Conservation (phyloP, 768 basidiomycete species). For the Candolleomyces aberdarensis region DNA sequence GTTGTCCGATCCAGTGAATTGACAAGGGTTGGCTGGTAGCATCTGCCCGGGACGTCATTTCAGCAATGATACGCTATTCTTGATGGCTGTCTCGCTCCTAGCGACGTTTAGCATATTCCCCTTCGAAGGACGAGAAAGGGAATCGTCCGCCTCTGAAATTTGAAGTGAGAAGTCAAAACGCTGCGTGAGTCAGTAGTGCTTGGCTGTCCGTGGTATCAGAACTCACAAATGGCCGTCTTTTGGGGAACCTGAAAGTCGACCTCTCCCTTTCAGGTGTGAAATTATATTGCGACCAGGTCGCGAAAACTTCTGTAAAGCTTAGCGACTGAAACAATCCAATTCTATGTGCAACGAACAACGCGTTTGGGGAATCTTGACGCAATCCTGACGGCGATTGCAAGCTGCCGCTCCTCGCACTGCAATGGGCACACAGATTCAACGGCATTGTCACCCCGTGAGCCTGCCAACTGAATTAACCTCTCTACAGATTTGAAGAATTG, state of each 20-base stretch:
- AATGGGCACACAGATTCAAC: no score
- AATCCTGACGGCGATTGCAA: no score
- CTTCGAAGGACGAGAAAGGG: conserved; percentile 17
- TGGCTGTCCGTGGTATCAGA: background rate
- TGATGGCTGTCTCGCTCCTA: conserved; percentile 17
- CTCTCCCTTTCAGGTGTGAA: background rate
- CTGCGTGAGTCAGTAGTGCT: background rate
- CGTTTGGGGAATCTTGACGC: no score
- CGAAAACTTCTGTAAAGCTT: no score
- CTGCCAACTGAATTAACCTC: no score
- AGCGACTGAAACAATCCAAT: no score
- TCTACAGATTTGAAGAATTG: no score
- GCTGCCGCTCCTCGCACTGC: no score
- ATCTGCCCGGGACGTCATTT: conserved; percentile 25
- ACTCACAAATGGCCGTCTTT: background rate
- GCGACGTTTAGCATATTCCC: conserved; percentile 16
- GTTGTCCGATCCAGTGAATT: no score
- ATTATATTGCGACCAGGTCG: background rate
- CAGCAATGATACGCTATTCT: conserved; percentile 15
- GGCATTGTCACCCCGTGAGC: no score
- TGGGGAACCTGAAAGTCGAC: background rate
- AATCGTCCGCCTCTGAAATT: no score
- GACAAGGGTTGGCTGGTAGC: background rate
- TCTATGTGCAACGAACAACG: no score
- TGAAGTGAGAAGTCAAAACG: background rate